These are phyloP conservation scores for Baorangia bicolor DNA, from an alignment of 768 basidiomycete genomes.

Conservation along the genomic window DNA sequence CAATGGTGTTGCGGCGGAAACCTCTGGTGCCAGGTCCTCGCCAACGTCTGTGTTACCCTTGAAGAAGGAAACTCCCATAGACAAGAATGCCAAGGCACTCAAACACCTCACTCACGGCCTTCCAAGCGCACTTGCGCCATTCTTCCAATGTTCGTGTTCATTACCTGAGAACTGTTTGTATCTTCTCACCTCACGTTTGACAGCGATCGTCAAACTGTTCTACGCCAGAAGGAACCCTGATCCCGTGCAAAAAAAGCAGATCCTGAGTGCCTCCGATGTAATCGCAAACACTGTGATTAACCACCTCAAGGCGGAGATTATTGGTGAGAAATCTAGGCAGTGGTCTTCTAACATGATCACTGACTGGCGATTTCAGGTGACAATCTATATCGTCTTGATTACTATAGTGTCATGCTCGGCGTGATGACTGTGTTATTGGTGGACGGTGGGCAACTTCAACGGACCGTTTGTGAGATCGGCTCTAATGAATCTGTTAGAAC, in stretches of 20 bases:
- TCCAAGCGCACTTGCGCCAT: slow-evolving; percentile 71
- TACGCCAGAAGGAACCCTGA: slow-evolving; percentile 79
- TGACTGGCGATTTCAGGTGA: slow-evolving; percentile 34
- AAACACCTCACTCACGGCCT: slow-evolving; percentile 80
- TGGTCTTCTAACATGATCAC: slow-evolving; percentile 12
- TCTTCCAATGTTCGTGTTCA: slow-evolving; percentile 73
- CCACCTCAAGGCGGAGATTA: slow-evolving; percentile 56
- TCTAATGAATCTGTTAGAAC: slow-evolving; percentile 49
- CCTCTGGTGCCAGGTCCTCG: slow-evolving; percentile 21
- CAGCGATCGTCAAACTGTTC: slow-evolving; percentile 87
- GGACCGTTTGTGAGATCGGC: background rate
- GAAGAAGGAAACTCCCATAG: slow-evolving; percentile 46
- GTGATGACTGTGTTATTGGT: slow-evolving; percentile 51
- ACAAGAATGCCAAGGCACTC: slow-evolving; percentile 71
- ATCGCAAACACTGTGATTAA: slow-evolving; percentile 73
- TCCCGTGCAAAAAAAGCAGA: slow-evolving; percentile 71
- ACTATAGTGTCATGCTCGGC: slow-evolving; percentile 55
- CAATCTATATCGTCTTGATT: slow-evolving; percentile 44
- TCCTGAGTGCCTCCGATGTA: slow-evolving; percentile 61
- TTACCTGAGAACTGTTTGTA: background rate
- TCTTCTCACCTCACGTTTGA: slow-evolving; percentile 9
- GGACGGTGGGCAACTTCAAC: slow-evolving; percentile 44
- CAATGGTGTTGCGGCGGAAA: slow-evolving; percentile 28
- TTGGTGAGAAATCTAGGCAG: slow-evolving; percentile 43
- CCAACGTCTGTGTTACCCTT: slow-evolving; percentile 28